phyloP scores from a whole-genome alignment of 2,329 filamentous ascomycete genomes.

The Epicoccum sorghinum region DNA sequence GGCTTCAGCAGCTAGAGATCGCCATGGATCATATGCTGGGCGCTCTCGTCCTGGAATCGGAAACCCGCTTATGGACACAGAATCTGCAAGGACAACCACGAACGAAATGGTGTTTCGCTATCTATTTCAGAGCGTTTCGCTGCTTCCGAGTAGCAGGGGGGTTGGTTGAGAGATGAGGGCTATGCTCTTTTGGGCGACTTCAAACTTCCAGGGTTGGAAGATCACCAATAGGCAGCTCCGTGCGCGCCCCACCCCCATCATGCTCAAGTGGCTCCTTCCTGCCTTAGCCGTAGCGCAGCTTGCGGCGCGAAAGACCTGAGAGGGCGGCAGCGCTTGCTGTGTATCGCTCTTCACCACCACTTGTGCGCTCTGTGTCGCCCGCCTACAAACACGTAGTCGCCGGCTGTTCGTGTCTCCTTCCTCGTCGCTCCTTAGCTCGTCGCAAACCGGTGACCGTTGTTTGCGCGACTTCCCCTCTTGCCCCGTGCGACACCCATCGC shows the following conservation, averaged over 20 bases:
- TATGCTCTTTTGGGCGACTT: neutral
- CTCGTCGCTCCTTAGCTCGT: slow-evolving; percentile 28
- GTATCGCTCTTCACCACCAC: slow-evolving; percentile 26
- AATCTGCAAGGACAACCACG: slow-evolving; percentile 4
- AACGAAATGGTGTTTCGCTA: slow-evolving; percentile 7
- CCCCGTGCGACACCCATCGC: slow-evolving; percentile 23
- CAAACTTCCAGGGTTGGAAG: neutral
- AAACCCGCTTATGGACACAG: neutral
- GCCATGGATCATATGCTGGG: neutral
- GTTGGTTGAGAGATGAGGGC: slow-evolving; percentile 35
- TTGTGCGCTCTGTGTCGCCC: slow-evolving; percentile 24
- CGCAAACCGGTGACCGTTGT: neutral
- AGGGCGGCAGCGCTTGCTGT: slow-evolving; percentile 6
- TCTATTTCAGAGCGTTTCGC: slow-evolving; percentile 16
- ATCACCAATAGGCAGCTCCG: slow-evolving; percentile 17
- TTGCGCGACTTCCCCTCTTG: slow-evolving; percentile 21
- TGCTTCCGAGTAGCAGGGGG: slow-evolving; percentile 13
- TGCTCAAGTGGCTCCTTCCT: neutral
- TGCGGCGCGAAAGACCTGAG: slow-evolving; percentile 9
- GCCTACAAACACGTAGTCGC: slow-evolving; percentile 35
- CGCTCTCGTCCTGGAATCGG: neutral
- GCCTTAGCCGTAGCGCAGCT: slow-evolving; percentile 7
- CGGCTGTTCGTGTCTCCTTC: slow-evolving; percentile 27
- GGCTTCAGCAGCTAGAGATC: neutral
- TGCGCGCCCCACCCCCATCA: neutral